Evolutionary conservation across 768 basidiomycete species (phyloP), one percentile per base, ranked within the genome.

Genomic region (Boletus rubroflammeus): DNA sequence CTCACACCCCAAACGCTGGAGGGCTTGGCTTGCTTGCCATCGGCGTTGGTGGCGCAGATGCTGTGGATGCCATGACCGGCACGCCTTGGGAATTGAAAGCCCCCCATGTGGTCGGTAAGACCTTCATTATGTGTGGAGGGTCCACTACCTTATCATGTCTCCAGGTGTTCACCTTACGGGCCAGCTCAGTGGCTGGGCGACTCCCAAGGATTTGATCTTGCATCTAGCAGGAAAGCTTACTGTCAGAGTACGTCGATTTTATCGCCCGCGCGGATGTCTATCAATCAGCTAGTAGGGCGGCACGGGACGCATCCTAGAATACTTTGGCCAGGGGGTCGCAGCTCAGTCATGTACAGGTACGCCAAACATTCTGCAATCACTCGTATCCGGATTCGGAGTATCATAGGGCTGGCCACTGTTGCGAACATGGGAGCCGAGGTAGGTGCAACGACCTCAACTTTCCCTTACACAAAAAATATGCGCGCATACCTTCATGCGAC

Each of bases 351-450:
- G 93, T 68, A 98, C 97, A 58, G 94, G 93, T 83, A 70, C 58
- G 71, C 17, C 31, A 10, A 49, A 23, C 42, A 38, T 28, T 42
- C 5, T 39, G 10, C 11, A 39, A 19, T 28, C 9, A n/a, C 28
- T 47, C 28, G 14, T 50, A 38, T 40, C 10, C 51, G 35, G 38
- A 42, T 45, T 53, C 14, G 42, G 25, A 47, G 19, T 36, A 11
- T 44, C 42, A 28, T 47, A 89, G 90, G 91, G 51, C 75, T 97
- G 50, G 97, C 96, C 1, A 98, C 97, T 2, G 89, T 99, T 51
- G 89, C 92, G 41, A 98, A 99, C 72, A 99, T 98, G 97, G 97
- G 97, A 47, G 97, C 97, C 13, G 97, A 99, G 76, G 95, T 98
- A n/a, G 97, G 97, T 36, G 97, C 97, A n/a, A 99, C 97, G 1